Base-by-base conservation (phyloP, 768 basidiomycete genomes). In the Panaeolus cyanescens region DNA sequence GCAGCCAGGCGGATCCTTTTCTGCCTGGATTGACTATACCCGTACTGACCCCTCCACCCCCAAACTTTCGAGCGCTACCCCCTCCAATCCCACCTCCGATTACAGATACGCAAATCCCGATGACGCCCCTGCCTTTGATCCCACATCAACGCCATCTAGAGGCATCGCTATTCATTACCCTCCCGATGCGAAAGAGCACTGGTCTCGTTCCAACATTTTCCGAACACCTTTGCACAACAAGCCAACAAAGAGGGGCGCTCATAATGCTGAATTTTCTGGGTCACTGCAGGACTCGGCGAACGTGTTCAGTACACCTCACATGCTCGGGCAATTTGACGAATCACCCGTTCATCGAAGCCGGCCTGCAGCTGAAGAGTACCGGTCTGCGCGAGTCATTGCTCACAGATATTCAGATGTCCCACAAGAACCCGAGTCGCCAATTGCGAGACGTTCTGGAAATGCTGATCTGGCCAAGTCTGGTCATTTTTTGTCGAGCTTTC, bases 141-240 rank as follows among this genome's bases (percentile, higher is more conserved):
- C 91, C 5, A 86, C 87, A 25, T 89, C 90, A 19, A 92, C 91
- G 8, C 91, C 91, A 3, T 92, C 91, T n/a, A 79, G 91, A 42
- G 90, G 91, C 4, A 86, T 91, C 65, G 85, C 86, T 90, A 65
- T 79, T 79, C 40, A 73, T 72, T 10, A 69, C 86, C 2, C 88
- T 88, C 66, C 74, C 81, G 37, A 90, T 88, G 19, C 89, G 88
- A n/a, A 90, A 88, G 71, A 80, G 80, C 53, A 79, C 71, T 32
- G 64, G 45, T 50, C 45, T 12, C 22, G 45, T 4, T 50, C 45
- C 45, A 50, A 50, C 6, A 59, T 80, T 56, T 85, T 84, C 70
- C 83, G 84, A 54, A 87, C 87, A 8, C 88, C 87, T 40, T 80
- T 79, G 19, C 55, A 34, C 12, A 45, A 40, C 42, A 56, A 55